These are phyloP conservation scores for Paracorniculantispora psalliotae DNA, from an alignment of 2,329 filamentous ascomycete genomes.

Conservation along the genomic window DNA sequence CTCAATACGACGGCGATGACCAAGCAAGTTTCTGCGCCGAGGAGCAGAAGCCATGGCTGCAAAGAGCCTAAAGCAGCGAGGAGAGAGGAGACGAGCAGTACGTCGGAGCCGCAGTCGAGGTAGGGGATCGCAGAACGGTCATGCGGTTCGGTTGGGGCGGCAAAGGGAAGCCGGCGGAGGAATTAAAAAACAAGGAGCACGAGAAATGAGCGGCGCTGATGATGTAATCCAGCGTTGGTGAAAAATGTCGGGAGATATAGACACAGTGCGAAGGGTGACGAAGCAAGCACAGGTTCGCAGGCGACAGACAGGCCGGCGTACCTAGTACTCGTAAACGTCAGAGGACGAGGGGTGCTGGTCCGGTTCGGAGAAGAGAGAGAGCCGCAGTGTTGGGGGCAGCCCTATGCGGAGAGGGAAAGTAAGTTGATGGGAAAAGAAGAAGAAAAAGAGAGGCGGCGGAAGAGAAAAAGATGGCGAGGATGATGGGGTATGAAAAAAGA, in stretches of 20 bases:
- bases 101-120: slow-evolving; percentile 16
- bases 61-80: slow-evolving; percentile 15
- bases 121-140: slow-evolving; percentile 1
- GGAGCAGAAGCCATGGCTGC: slow-evolving; percentile 40
- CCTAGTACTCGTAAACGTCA: slow-evolving; percentile 7
- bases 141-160: slow-evolving; percentile 8
- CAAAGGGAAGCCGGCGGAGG: not conserved
- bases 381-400: not conserved
- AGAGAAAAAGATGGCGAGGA: slow-evolving; percentile 1
- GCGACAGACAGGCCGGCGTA: too few relatives aligned
- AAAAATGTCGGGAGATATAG: not conserved
- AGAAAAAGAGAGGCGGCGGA: not conserved
- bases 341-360: not conserved
- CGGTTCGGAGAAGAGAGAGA: not conserved
- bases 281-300: not conserved
- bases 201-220: not conserved
- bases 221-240: not conserved
- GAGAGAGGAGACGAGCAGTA: slow-evolving; percentile 20
- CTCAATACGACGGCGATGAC: slow-evolving; percentile 62
- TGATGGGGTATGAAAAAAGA: slow-evolving; percentile 10
- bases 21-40: slow-evolving; percentile 61
- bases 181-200: not conserved
- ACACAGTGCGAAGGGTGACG: not conserved
- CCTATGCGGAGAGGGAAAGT: not conserved
- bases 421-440: not conserved